Conservation (phyloP, 2,329 filamentous ascomycete species). For the Nemania serpens region DNA sequence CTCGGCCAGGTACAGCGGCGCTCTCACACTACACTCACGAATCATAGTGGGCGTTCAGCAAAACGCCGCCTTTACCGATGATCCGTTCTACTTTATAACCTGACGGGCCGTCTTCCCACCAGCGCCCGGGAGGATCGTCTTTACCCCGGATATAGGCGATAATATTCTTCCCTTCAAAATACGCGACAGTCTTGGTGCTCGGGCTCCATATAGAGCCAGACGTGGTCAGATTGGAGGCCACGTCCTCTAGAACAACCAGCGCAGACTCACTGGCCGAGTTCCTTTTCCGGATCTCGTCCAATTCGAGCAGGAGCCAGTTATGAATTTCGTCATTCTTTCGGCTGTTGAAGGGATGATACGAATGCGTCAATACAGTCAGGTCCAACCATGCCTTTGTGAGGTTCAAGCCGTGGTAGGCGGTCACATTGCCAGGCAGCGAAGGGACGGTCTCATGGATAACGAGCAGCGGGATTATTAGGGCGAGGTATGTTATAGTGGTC, state of each 20-base stretch:
- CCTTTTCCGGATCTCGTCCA: slow-evolving; percentile 69
- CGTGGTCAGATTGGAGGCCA: slow-evolving; percentile 76
- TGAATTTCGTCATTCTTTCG: slow-evolving; percentile 80
- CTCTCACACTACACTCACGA: slow-evolving; percentile 51
- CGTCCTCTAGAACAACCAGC: slow-evolving; percentile 78
- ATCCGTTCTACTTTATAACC: slow-evolving; percentile 50
- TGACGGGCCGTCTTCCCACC: slow-evolving; percentile 62
- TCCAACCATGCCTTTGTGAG: slow-evolving; percentile 87
- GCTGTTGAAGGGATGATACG: slow-evolving; percentile 89
- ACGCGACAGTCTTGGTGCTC: slow-evolving; percentile 57
- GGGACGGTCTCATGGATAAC: slow-evolving; percentile 79
- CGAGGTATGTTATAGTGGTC: slow-evolving; percentile 75
- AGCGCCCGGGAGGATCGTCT: slow-evolving; percentile 72
- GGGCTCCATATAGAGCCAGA: slow-evolving; percentile 42
- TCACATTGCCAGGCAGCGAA: slow-evolving; percentile 59
- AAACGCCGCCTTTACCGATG: slow-evolving; percentile 72
- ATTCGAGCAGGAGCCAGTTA: slow-evolving; percentile 72
- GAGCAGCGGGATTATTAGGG: slow-evolving; percentile 73
- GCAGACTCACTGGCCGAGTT: slow-evolving; percentile 56
- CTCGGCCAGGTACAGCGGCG: background rate
- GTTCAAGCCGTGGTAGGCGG: slow-evolving; percentile 68
- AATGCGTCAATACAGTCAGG: slow-evolving; percentile 72
- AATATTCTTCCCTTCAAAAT: slow-evolving; percentile 92
- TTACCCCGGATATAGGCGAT: slow-evolving; percentile 87
- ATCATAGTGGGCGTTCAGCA: slow-evolving; percentile 96